These are phyloP conservation scores for Aspergillus transmontanensis DNA, from an alignment of 2,329 filamentous ascomycete species.

Conservation along the genomic window DNA sequence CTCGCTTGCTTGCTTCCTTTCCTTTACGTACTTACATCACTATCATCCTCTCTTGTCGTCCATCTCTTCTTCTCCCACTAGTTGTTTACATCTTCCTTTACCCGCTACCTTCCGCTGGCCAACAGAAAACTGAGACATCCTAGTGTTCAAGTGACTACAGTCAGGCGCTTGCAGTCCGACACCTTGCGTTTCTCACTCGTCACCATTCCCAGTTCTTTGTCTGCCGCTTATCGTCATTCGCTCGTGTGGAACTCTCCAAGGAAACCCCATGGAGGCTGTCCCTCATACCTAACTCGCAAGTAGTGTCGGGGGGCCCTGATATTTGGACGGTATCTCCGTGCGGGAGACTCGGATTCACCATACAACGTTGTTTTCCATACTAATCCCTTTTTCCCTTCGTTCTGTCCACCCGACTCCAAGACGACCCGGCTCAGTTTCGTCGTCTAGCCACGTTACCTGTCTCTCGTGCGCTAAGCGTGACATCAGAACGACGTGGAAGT, in stretches of 20 bases:
- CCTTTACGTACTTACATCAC: constrained; percentile 2
- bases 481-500: constrained; percentile 10
- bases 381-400: constrained; percentile 11
- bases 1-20: constrained; percentile 11
- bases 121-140: constrained; percentile 15
- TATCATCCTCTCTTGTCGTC: constrained; percentile 6
- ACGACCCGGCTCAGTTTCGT: not conserved
- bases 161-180: constrained; percentile 21
- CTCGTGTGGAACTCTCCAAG: constrained; percentile 7
- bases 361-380: constrained; percentile 8
- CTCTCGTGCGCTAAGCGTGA: not conserved
- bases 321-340: constrained; percentile 21
- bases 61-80: not conserved
- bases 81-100: constrained; percentile 6
- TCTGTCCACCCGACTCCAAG: not conserved
- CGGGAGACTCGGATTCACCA: constrained; percentile 20
- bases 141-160: constrained; percentile 15
- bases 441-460: not conserved
- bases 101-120: constrained; percentile 4
- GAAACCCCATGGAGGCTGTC: constrained; percentile 18
- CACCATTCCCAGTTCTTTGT: not conserved
- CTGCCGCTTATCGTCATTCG: constrained; percentile 4
- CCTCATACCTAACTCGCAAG: constrained; percentile 13
- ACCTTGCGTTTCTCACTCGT: constrained; percentile 11
- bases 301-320: constrained; percentile 20